Base-by-base conservation (phyloP, 176 grass and related monocot genomes). In the Cocos nucifera region DNA sequence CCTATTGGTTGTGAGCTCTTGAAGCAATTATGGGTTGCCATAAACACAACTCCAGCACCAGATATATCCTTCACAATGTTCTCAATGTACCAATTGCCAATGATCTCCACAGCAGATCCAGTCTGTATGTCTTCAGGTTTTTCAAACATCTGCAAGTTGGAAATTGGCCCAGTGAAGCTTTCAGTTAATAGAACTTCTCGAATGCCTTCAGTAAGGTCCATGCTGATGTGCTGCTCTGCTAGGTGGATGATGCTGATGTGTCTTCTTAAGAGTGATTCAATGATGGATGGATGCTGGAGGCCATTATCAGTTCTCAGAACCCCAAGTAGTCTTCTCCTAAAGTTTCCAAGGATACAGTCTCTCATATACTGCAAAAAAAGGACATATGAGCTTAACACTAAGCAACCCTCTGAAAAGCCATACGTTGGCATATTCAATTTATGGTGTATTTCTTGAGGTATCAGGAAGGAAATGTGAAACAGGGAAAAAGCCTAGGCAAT, bases 161-260 rank as follows among this genome's bases (percentile, higher is more conserved):
- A 78, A 88, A 88, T 75, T 51, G 84, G 78, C 15, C 87, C 92
- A 55, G 69, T 85, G 80, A 85, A 97, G 61, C 83, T 88, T 62
- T 97, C 92, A 39, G 75, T 62, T 59, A 97, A 62, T 58, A 97
- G 65, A 53, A 97, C 84, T 87, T 97, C 87, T 58, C 83, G 76
- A 64, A 97, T 75, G 59, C 92, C 92, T 88, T 97, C 87, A 72
- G 87, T 90, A 69, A 97, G 81, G 72, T 97, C 92, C 92, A 97
- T 97, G 78, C 92, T 97, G 56, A 97, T 91, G 73, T 97, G 92
- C 70, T 97, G 92, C 62, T 97, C 92, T 56, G 83, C 78, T 50
- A 97, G 76, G 82, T 90, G 92, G 23, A 97, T 82, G 55, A 97
- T 91, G 78, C 84, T 79, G 16, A 97, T 63, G 70, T 97, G 92